These are phyloP conservation scores for Neoboletus magnificus DNA, from an alignment of 768 basidiomycete species.

Conservation along the genomic window DNA sequence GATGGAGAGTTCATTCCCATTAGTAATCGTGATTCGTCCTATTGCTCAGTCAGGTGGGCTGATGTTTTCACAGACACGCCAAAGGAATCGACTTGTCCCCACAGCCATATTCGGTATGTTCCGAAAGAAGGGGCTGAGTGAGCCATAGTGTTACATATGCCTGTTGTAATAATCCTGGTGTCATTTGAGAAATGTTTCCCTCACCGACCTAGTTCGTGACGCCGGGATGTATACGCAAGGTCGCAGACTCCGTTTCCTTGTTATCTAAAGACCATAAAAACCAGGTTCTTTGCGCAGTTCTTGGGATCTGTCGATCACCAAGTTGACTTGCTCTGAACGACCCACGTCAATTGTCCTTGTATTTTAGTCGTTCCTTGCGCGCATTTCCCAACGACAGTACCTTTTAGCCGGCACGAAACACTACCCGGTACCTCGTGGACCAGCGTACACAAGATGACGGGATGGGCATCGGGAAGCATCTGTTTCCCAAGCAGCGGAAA, in stretches of 20 bases:
- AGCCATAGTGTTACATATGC: too few species aligned
- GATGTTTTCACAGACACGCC: slow-evolving; percentile 47
- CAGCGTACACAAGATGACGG: not conserved
- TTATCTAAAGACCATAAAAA: not conserved
- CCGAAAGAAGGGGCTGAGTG: slow-evolving; percentile 41
- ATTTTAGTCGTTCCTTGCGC: not conserved
- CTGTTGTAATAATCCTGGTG: too few species aligned
- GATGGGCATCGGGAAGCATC: not conserved
- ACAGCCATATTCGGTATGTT: slow-evolving; percentile 55
- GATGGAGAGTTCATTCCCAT: slow-evolving; percentile 64
- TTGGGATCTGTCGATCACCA: not conserved
- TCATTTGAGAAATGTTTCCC: not conserved
- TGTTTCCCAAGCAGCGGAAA: not conserved
- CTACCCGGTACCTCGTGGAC: not conserved
- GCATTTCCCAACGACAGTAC: too few species aligned
- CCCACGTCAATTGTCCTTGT: not conserved
- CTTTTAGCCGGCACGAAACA: too few species aligned
- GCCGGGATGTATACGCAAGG: not conserved
- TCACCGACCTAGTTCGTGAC: not conserved
- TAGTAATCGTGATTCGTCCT: slow-evolving; percentile 34
- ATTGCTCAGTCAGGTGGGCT: not conserved
- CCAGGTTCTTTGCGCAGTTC: not conserved
- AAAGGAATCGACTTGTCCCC: slow-evolving; percentile 49
- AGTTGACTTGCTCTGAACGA: not conserved
- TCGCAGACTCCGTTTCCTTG: not conserved